A percentile compares a stretch with the other conserved stretches of the same genome.
Conservation (phyloP, 2,329 filamentous ascomycete genomes). For the Monilinia vaccinii-corymbosi region DNA sequence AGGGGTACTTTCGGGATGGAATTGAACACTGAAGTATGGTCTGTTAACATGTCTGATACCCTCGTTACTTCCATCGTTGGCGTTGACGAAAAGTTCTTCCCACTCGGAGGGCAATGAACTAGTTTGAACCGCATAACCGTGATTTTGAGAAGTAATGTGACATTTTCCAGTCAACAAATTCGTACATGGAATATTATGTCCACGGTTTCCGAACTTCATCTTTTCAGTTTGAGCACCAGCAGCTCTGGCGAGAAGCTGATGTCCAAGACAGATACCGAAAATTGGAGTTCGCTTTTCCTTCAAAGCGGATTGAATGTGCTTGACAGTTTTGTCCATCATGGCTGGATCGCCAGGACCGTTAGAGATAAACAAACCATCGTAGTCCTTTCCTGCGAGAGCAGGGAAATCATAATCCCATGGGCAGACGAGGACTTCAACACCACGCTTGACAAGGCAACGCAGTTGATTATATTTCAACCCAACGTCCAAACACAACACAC, state of each 20-base stretch:
- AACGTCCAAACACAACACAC: constrained; percentile 89
- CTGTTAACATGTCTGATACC: constrained; percentile 80
- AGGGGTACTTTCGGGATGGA: constrained; percentile 94
- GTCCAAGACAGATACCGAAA: constrained; percentile 93
- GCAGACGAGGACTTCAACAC: constrained; percentile 87
- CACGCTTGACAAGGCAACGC: constrained; percentile 80
- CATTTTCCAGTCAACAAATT: constrained; percentile 92
- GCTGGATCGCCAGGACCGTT: constrained; percentile 96
- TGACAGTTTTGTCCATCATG: constrained; percentile 69
- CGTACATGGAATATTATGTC: constrained; percentile 96
- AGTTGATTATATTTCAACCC: constrained; percentile 98
- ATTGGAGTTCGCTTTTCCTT: constrained; percentile 75
- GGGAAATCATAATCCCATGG: constrained; percentile 95
- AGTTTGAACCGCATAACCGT: constrained; percentile 88
- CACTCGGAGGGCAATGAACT: constrained; percentile 66
- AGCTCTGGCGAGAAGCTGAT: constrained; percentile 84
- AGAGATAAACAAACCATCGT: constrained; percentile 94
- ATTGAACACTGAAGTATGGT: constrained; percentile 98
- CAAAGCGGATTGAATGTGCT: constrained; percentile 69
- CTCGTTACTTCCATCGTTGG: constrained; percentile 97
- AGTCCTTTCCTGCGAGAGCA: constrained; percentile 65
- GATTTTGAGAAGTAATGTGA: constrained; percentile 98
- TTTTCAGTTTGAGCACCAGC: constrained; percentile 79
- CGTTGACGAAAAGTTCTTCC: constrained; percentile 94
- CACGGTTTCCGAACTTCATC: constrained; percentile 99